Conservation (phyloP, 2,329 filamentous ascomycete genomes). For the Chalaropsis thielavioides region DNA sequence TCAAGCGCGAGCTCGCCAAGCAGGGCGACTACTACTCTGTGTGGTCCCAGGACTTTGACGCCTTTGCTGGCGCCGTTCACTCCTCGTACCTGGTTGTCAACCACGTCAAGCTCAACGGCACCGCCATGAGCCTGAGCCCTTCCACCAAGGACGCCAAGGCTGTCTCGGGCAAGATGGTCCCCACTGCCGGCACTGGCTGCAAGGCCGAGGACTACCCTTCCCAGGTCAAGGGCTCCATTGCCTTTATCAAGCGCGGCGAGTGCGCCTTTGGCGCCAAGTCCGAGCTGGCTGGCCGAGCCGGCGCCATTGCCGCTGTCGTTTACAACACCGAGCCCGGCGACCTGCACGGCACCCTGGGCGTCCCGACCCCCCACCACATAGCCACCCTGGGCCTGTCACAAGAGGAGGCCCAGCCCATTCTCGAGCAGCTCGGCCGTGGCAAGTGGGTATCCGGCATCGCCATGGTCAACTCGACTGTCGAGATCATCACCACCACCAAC, state of each 20-base stretch:
- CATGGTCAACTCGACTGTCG: slow-evolving; percentile 44
- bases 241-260: slow-evolving; percentile 52
- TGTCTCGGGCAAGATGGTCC: slow-evolving; percentile 44
- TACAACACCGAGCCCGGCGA: slow-evolving; percentile 56
- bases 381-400: slow-evolving; percentile 54
- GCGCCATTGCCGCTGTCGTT: slow-evolving; percentile 55
- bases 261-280: slow-evolving; percentile 63
- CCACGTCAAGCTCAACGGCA: slow-evolving; percentile 36
- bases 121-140: slow-evolving; percentile 51
- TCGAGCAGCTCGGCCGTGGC: slow-evolving; percentile 39
- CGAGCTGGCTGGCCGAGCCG: slow-evolving; percentile 49
- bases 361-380: slow-evolving; percentile 42
- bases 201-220: slow-evolving; percentile 47
- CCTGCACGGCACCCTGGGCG: slow-evolving; percentile 54
- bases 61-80: slow-evolving; percentile 44
- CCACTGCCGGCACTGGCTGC: slow-evolving; percentile 50
- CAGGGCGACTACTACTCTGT: slow-evolving; percentile 48
- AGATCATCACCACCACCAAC: slow-evolving; percentile 41
- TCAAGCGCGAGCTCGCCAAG: slow-evolving; percentile 39
- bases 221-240: slow-evolving; percentile 47
- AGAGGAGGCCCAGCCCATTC: slow-evolving; percentile 41
- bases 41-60: slow-evolving; percentile 49
- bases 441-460: slow-evolving; percentile 38
- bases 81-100: slow-evolving; percentile 44
- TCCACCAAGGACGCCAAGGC: slow-evolving; percentile 45